Evolutionary conservation across 495 filamentous ascomycete species (phyloP).

Genomic region (Xylaria acuta): DNA sequence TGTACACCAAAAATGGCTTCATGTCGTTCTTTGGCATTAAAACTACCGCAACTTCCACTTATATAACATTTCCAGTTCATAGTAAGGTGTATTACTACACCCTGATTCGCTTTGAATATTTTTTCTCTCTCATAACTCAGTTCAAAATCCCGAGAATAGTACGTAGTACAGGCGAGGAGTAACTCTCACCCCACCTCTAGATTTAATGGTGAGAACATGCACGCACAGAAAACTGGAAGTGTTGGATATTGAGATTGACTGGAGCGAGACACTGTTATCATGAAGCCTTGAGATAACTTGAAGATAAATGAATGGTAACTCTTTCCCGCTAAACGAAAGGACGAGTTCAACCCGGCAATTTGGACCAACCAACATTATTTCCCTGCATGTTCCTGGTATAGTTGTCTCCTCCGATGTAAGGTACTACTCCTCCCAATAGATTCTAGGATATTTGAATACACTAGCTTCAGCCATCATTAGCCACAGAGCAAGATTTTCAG

Average conservation of each 20-base stretch:
- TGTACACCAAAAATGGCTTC: background rate
- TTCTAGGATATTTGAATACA: background rate
- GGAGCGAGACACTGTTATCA: background rate
- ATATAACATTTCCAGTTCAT: background rate
- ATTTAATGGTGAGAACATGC: background rate
- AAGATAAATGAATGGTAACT: too few relatives aligned
- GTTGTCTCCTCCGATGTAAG: too few relatives aligned
- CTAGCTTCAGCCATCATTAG: background rate
- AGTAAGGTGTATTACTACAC: background rate
- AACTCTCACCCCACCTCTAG: too few relatives aligned
- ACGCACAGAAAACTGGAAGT: background rate
- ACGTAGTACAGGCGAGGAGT: background rate
- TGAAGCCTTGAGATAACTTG: too few relatives aligned
- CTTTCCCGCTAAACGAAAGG: background rate
- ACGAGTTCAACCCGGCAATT: too few relatives aligned
- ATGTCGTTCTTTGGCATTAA: background rate
- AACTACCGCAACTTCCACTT: too few relatives aligned
- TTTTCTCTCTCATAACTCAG: background rate
- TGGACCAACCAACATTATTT: too few relatives aligned
- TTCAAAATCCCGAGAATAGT: background rate
- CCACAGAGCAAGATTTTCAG: background rate
- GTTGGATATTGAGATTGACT: background rate
- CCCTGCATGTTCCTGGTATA: too few relatives aligned
- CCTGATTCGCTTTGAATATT: background rate
- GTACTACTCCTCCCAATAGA: too few relatives aligned